A percentile compares a stretch with the other conserved stretches of the same genome.
Evolutionary conservation across 2,329 filamentous ascomycete species (phyloP).

Genomic region (Colletotrichum eremochloae): DNA sequence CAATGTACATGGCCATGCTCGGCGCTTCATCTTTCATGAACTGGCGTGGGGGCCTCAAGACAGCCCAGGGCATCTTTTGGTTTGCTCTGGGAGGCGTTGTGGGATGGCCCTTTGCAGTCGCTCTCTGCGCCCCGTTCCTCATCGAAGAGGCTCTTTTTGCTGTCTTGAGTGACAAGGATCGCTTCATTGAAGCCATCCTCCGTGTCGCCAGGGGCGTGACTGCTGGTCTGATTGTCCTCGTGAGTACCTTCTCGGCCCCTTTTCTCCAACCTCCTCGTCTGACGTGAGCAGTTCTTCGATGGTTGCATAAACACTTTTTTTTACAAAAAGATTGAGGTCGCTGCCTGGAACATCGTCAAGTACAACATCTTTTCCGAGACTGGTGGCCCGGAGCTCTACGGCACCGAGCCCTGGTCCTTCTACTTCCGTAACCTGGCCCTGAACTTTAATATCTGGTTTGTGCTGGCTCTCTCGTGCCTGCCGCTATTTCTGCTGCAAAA

Average conservation of each 20-base stretch:
- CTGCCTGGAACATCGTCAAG: conserved; percentile 92
- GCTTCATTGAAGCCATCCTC: conserved; percentile 69
- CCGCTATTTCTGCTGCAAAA: conserved; percentile 84
- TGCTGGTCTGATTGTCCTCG: conserved; percentile 76
- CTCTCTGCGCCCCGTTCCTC: conserved; percentile 84
- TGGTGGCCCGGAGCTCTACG: conserved; percentile 91
- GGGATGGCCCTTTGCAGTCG: conserved; percentile 94
- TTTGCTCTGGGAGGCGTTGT: conserved; percentile 88
- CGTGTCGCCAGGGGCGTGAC: conserved; percentile 77
- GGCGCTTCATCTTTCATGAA: conserved; percentile 92
- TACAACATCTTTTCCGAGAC: conserved; percentile 93
- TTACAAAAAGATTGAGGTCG: conserved; percentile 82
- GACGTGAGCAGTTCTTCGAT: conserved; percentile 71
- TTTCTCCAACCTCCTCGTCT: conserved; percentile 36
- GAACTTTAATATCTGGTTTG: conserved; percentile 97
- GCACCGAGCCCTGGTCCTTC: conserved; percentile 96
- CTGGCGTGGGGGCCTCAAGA: conserved; percentile 84
- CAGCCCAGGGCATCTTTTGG: conserved; percentile 87
- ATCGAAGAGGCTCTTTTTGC: conserved; percentile 78
- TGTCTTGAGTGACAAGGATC: conserved; percentile 67
- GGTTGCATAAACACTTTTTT: conserved; percentile 83
- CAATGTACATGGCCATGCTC: conserved; percentile 93
- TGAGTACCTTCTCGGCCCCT: conserved; percentile 58
- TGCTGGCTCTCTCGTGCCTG: conserved; percentile 79
- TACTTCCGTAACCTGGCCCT: conserved; percentile 91